Evolutionary conservation across 2,329 filamentous ascomycete genomes (phyloP), one percentile per base, ranked within the genome.

Genomic region (Penicillium crustosum): DNA sequence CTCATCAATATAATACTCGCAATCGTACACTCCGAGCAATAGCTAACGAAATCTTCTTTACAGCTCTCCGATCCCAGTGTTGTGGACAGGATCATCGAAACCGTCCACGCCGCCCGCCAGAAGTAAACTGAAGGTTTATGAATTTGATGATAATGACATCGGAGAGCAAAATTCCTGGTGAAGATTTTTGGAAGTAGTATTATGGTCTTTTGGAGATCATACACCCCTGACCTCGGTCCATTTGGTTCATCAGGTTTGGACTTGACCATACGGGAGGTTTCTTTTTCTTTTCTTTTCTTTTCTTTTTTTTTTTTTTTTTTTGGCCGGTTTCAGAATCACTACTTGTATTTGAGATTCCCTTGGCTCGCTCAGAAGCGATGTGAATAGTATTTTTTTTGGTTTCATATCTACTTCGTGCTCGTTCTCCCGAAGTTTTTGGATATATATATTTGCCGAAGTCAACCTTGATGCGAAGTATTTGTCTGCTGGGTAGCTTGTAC

Each of bases 41-140:
- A 23, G 39, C 64, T 66, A 55, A 63, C 48, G 9, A 12, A 21
- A 6, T 21, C 5, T 44, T 8, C 21, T 55, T 8, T 42, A 41
- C 44, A 95, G 88, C 84, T 97, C 52, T 94, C 91, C 59, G 93
- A 99, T 75, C 94, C 94, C 47, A 86, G 81, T 59, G 88, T 97
- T 25, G 93, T 99, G 27, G 86, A 89, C 48, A 93, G 88, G 80
- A 97, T 99, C 72, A 96, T 97, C 74, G 78, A 85, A 62, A 85
- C 83, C 47, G 93, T 97, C 53, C 89, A 93, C 55, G 67, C 70
- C 49, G 69, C 75, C 36, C 74, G 74, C 60, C 19, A 17, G 9
- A 78, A 77, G 66, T 78, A 68, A 66, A 61, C 36, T 39, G 29
- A 45, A 52, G 35, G 49, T 54, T 49, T 27, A 60, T 53, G 54